phyloP scores from a whole-genome alignment of 352 stramenopile genomes.

The Globisporangium viniferum region DNA sequence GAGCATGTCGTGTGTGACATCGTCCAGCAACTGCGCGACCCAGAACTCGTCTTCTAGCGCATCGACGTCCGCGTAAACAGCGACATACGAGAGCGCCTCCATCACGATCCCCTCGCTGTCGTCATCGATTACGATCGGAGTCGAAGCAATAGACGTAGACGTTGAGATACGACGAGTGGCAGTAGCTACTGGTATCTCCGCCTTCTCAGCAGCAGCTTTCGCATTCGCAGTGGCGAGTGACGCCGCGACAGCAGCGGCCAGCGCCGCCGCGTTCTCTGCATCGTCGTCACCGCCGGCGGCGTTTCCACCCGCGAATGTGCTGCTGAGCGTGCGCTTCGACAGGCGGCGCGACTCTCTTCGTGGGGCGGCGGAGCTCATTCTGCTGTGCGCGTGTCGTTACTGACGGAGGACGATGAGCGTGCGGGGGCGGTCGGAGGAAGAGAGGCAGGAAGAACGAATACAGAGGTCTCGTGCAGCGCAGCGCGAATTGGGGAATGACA shows the following conservation, averaged over 20 bases:
- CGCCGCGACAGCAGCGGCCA: neutral
- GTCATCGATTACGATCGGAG: neutral
- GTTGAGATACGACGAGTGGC: neutral
- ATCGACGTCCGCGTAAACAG: constrained; percentile 23
- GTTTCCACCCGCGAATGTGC: neutral
- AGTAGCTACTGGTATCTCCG: neutral
- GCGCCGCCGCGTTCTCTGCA: too few relatives aligned
- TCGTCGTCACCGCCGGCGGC: neutral
- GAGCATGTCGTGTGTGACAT: constrained; percentile 79
- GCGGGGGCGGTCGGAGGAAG: neutral
- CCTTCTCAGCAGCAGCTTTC: neutral
- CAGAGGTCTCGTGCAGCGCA: neutral
- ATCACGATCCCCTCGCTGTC: constrained; percentile 36
- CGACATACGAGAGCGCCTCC: constrained; percentile 55
- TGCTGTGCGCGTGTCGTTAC: neutral
- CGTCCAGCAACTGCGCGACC: constrained; percentile 69
- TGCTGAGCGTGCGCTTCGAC: constrained; percentile 8
- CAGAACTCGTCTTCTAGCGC: constrained; percentile 44
- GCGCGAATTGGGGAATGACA: neutral
- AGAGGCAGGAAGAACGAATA: neutral
- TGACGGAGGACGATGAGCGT: neutral
- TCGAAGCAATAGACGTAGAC: neutral
- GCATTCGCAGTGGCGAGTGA: neutral
- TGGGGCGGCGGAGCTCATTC: neutral
- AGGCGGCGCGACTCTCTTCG: neutral